A percentile compares a stretch with the other conserved stretches of the same genome.
Conservation (phyloP, 176 grass and related monocot genomes). For the Themeda triandra region DNA sequence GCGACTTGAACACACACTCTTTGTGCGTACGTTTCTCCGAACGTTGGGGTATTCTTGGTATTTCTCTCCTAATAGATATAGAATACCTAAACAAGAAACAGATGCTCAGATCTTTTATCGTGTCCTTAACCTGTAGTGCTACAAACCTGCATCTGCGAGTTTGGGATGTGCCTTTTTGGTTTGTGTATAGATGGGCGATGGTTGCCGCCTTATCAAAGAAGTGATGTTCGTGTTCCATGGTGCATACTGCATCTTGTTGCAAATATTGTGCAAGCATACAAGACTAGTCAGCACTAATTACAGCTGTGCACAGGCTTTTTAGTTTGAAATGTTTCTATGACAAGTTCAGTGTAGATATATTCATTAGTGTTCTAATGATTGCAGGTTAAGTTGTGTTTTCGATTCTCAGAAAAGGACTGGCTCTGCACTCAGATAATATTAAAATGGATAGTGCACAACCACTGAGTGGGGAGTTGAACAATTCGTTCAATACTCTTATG, state of each 20-base stretch:
- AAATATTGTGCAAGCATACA: not conserved
- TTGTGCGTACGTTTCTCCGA: not conserved
- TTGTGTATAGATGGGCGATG: not conserved
- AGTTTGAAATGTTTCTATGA: not conserved
- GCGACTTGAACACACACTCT: not conserved
- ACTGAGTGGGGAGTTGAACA: conserved; percentile 43
- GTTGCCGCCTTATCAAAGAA: not conserved
- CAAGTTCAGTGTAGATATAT: not conserved
- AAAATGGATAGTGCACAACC: conserved; percentile 42
- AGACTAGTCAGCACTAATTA: not conserved
- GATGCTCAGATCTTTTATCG: not conserved
- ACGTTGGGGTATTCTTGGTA: not conserved
- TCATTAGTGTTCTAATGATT: conserved; percentile 8
- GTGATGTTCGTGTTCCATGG: not conserved
- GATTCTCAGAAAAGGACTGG: not conserved
- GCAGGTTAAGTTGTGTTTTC: conserved; percentile 3
- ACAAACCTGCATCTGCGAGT: not conserved
- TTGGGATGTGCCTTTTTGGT: not conserved
- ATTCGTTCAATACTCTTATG: conserved; percentile 53
- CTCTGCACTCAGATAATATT: not conserved
- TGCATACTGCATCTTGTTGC: not conserved
- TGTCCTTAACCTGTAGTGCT: not conserved
- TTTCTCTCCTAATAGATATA: not conserved
- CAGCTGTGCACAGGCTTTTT: not conserved
- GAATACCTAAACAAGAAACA: not conserved